Evolutionary conservation across 1,284 basidiomycete genomes (phyloP), one percentile per base, ranked within the genome.

Genomic region (Sanguinoderma infundibulare): DNA sequence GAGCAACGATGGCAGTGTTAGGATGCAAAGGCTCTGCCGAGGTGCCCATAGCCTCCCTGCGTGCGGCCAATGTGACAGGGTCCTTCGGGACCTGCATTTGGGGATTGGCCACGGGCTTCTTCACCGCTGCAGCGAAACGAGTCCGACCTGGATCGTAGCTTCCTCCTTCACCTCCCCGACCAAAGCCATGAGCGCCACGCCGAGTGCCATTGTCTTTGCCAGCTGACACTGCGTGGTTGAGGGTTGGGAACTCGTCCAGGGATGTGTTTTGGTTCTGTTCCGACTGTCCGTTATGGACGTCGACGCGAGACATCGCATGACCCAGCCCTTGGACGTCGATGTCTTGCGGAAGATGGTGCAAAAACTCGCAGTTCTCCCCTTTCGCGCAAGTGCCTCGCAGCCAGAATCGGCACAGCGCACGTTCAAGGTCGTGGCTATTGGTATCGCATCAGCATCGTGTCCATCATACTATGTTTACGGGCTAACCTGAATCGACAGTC

Each of bases 381-480:
- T 98, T 98, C 47, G 95, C 93, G 73, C 96, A 98, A 59, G 95
- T 96, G 4, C 97, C 97, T 53, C 96, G 87, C 42, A 99, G 84
- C 97, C 97, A 99, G 80, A 98, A 99, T 35, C 97, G 92, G 77
- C 95, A 98, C 24, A 98, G 77, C 0, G 96, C 96, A 44, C 95
- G 87, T 73, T 97, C 95, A 3, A 96, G 83, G 72, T 97, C 95
- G 73, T 97, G 93, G 68, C 92, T 94, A 53, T 57, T 60, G 22
- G 38, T 34, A 44, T 35, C 30, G 28, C 53, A 28, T 52, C 52
- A 53, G 36, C 10, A 22, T 24, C 14, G 36, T 24, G 15, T 34
- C 52, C 10, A 20, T 53, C 9, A 6, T 55, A 36, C 28, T 30
- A 12, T 22, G 34, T 26, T 0, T 0, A 7, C 34, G 42, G 17